A percentile compares a stretch with the other conserved stretches of the same genome.
Evolutionary conservation across 768 basidiomycete genomes (phyloP).

Genomic region (Boletus coccyginus): DNA sequence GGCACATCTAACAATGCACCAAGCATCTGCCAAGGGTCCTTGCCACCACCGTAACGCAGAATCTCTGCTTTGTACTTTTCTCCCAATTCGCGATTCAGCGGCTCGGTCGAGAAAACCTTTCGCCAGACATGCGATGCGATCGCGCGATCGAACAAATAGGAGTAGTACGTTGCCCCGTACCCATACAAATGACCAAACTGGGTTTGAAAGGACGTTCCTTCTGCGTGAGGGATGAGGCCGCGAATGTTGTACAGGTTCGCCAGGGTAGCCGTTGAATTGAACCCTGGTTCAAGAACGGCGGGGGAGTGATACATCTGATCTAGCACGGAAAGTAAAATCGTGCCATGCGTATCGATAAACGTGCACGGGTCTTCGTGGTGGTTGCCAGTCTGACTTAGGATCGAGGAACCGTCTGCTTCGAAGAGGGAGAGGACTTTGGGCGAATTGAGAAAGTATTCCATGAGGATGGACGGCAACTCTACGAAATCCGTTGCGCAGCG

Average conservation of each 20-base stretch:
- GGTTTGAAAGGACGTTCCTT: slow-evolving; percentile 89
- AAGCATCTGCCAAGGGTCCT: slow-evolving; percentile 94
- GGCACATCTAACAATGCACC: slow-evolving; percentile 63
- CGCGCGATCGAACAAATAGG: slow-evolving; percentile 93
- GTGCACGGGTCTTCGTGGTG: slow-evolving; percentile 75
- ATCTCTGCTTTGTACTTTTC: slow-evolving; percentile 80
- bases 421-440: slow-evolving; percentile 81
- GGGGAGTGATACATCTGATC: slow-evolving; percentile 92
- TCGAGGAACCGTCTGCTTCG: slow-evolving; percentile 47
- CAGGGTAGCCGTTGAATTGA: slow-evolving; percentile 72
- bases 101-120: slow-evolving; percentile 65
- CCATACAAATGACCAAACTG: slow-evolving; percentile 95
- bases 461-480: slow-evolving; percentile 95
- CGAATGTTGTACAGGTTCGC: slow-evolving; percentile 60
- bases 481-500: slow-evolving; percentile 98
- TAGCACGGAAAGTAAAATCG: slow-evolving; percentile 83
- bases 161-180: slow-evolving; percentile 97
- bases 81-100: slow-evolving; percentile 69
- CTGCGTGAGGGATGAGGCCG: slow-evolving; percentile 80
- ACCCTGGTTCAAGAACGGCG: slow-evolving; percentile 46
- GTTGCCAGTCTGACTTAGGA: slow-evolving; percentile 50
- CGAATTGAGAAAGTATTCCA: slow-evolving; percentile 96
- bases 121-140: slow-evolving; percentile 93
- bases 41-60: slow-evolving; percentile 80
- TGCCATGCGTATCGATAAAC: slow-evolving; percentile 85